Evolutionary conservation across 495 filamentous ascomycete genomes (phyloP).

Genomic region (Talaromyces trachyspermus): DNA sequence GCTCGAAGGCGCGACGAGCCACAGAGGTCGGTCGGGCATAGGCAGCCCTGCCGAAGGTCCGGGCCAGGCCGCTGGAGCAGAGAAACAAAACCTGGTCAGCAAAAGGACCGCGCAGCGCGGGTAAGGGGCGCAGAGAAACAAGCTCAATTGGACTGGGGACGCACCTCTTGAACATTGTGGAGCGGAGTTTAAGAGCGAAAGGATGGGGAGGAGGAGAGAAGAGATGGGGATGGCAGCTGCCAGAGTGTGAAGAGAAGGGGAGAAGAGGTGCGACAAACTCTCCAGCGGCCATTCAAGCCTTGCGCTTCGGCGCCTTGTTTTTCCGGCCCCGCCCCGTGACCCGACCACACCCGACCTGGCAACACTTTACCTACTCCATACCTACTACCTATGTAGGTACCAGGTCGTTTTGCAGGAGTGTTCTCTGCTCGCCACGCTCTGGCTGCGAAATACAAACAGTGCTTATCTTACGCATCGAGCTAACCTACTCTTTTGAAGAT

Average conservation of each 20-base stretch:
- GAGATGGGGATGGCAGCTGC: conserved; percentile 5
- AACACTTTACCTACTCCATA: too few species aligned
- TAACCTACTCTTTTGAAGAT: too few species aligned
- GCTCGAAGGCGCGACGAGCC: conserved; percentile 62
- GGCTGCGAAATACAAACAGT: too few species aligned
- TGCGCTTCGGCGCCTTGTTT: neutral
- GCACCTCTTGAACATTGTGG: conserved; percentile 88
- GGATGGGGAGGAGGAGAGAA: conserved; percentile 20
- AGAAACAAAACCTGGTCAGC: conserved; percentile 22
- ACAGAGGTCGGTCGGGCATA: conserved; percentile 61
- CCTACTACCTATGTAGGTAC: too few species aligned
- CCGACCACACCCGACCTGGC: conserved; percentile 8
- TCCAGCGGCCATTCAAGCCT: neutral
- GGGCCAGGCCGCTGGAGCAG: conserved; percentile 63
- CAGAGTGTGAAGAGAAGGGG: conserved; percentile 19
- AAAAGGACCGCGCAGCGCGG: conserved; percentile 33
- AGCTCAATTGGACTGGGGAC: conserved; percentile 20
- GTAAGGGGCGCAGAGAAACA: conserved; percentile 38
- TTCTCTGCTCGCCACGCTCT: too few species aligned
- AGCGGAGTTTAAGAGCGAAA: conserved; percentile 43
- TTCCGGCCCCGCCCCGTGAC: conserved; percentile 5
- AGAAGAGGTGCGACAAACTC: conserved; percentile 15
- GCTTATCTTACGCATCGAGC: too few species aligned
- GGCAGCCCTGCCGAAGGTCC: conserved; percentile 68
- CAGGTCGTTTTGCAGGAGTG: too few species aligned